phyloP scores from a whole-genome alignment of 345 rosid genomes.

The Euclidium syriacum region DNA sequence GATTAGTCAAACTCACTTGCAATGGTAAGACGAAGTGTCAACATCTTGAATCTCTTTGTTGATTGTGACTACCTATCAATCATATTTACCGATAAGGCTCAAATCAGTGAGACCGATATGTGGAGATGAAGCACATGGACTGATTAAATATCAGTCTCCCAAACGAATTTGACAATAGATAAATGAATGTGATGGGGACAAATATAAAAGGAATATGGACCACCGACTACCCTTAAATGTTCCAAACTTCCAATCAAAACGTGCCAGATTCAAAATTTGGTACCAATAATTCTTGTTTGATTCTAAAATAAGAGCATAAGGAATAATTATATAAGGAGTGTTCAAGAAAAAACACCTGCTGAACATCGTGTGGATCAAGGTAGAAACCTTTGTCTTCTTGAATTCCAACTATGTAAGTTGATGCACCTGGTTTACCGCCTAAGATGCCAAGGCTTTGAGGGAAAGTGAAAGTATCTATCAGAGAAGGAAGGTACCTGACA shows the following conservation, averaged over 20 bases:
- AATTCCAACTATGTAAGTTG: slow-evolving; percentile 89
- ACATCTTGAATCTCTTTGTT: slow-evolving; percentile 46
- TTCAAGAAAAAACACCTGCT: slow-evolving; percentile 33
- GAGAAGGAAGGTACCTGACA: slow-evolving; percentile 77
- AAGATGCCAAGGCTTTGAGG: slow-evolving; percentile 93
- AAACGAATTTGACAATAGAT: not conserved
- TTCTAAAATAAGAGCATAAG: not conserved
- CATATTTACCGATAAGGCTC: slow-evolving; percentile 15
- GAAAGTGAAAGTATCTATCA: slow-evolving; percentile 69
- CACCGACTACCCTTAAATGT: slow-evolving; percentile 18
- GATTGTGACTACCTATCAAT: slow-evolving; percentile 55
- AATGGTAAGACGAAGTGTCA: slow-evolving; percentile 82
- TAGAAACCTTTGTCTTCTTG: slow-evolving; percentile 80
- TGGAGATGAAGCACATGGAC: slow-evolving; percentile 17
- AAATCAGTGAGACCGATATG: slow-evolving; percentile 3
- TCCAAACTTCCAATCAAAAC: slow-evolving; percentile 1
- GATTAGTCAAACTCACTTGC: slow-evolving; percentile 46
- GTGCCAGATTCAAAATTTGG: not conserved
- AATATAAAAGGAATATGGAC: slow-evolving; percentile 1
- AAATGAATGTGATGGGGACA: slow-evolving; percentile 8
- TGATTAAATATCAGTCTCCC: slow-evolving; percentile 4
- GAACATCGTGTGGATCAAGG: slow-evolving; percentile 92
- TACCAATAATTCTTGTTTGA: not conserved
- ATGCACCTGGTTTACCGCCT: slow-evolving; percentile 96
- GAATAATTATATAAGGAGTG: not conserved